Percentiles rank a stretch among this genome's conserved stretches.
Conservation (phyloP, 768 basidiomycete species). For the Collybia sp. region DNA sequence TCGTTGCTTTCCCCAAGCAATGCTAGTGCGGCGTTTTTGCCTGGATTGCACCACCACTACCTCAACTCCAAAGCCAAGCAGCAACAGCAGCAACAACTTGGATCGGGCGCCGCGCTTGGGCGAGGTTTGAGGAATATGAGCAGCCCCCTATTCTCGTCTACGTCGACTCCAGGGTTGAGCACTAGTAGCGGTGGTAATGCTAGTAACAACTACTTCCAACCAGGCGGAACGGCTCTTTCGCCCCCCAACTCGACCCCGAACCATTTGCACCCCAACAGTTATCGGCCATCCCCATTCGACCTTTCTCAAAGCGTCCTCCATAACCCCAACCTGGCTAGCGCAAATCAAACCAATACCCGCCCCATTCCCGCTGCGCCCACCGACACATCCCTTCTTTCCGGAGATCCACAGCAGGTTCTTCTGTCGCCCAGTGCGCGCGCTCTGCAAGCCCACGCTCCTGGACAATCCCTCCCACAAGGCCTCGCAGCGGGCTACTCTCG, state of each 20-base stretch:
- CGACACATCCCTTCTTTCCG: background rate
- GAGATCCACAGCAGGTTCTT: constrained; percentile 9
- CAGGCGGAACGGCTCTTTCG: constrained; percentile 19
- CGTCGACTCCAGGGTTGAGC: constrained; percentile 1
- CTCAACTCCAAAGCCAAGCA: constrained; percentile 44
- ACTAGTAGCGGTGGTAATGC: background rate
- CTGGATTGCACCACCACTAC: constrained; percentile 65
- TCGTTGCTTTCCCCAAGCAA: constrained; percentile 58
- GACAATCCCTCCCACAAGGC: constrained; percentile 88
- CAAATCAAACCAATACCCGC: constrained; percentile 9
- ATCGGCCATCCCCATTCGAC: constrained; percentile 39
- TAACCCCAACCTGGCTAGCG: constrained; percentile 23
- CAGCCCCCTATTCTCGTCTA: constrained; percentile 18
- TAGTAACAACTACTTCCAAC: constrained; percentile 22
- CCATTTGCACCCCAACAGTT: constrained; percentile 33
- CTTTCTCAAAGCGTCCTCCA: constrained; percentile 36
- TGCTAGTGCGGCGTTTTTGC: constrained; percentile 79
- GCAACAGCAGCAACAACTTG: constrained; percentile 23
- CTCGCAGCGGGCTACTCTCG: constrained; percentile 88
- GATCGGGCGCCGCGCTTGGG: constrained; percentile 18
- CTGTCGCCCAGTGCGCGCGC: constrained; percentile 74
- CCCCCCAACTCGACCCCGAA: constrained; percentile 28
- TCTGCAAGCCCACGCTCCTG: constrained; percentile 83
- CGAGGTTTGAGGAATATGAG: constrained; percentile 27
- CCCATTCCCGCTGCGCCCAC: background rate